These are phyloP conservation scores for Pelagomonas calceolata DNA, from an alignment of 108 stramenopile genomes.

Conservation along the genomic window DNA sequence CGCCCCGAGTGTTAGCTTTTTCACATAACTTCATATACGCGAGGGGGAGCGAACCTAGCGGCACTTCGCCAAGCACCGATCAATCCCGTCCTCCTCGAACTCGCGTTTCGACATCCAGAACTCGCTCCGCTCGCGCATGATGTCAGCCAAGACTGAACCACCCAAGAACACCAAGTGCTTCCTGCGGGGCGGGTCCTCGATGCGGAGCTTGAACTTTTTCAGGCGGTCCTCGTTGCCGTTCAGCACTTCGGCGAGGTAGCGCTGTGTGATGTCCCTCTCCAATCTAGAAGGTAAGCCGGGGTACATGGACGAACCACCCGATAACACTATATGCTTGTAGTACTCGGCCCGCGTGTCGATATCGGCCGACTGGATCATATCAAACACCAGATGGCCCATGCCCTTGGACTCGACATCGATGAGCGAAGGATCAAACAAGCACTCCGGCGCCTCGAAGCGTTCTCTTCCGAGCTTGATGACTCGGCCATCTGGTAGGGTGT, in stretches of 20 bases:
- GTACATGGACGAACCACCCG: conserved; percentile 48
- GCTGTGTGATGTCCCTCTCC: conserved; percentile 46
- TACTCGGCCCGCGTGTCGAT: conserved; percentile 43
- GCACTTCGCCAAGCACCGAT: conserved; percentile 17
- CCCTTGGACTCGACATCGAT: conserved; percentile 46
- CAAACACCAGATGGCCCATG: conserved; percentile 53
- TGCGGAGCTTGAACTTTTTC: conserved; percentile 49
- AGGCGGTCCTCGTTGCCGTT: conserved; percentile 43
- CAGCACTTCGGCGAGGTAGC: conserved; percentile 47
- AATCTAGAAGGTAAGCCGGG: conserved; percentile 49
- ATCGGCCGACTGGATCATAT: conserved; percentile 54
- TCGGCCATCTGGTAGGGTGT: conserved; percentile 52
- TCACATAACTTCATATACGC: too few relatives aligned
- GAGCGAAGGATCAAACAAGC: conserved; percentile 48
- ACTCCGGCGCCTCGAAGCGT: conserved; percentile 58
- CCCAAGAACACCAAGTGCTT: conserved; percentile 61
- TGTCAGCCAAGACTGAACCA: conserved; percentile 44
- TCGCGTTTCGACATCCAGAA: conserved; percentile 50
- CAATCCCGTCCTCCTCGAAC: conserved; percentile 47
- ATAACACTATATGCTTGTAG: conserved; percentile 55
- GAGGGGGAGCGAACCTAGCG: too few relatives aligned
- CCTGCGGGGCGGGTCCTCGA: conserved; percentile 55
- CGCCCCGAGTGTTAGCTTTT: too few relatives aligned
- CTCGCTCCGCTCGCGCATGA: conserved; percentile 40
- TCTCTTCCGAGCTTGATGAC: conserved; percentile 53